Percentiles rank a stretch among this genome's conserved stretches.
These are phyloP conservation scores for Coleophoma cylindrospora DNA, from an alignment of 2,329 filamentous ascomycete species.

Conservation along the genomic window DNA sequence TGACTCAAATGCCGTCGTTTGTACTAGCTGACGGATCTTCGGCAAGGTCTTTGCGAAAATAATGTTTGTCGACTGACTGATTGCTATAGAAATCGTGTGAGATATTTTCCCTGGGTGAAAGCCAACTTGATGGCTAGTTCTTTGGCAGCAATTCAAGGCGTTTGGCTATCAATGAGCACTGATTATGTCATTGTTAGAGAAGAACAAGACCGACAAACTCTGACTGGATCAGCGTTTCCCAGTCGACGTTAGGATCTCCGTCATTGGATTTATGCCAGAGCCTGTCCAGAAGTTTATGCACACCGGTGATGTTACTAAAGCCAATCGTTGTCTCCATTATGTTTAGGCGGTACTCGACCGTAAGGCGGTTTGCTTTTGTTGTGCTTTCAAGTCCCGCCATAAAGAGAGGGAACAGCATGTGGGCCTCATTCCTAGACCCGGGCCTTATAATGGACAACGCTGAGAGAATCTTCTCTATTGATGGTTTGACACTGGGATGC, in stretches of 20 bases:
- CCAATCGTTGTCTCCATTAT: conserved; percentile 4
- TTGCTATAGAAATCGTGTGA: too few species aligned
- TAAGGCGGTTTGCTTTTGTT: conserved; percentile 1
- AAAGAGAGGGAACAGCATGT: conserved; percentile 3
- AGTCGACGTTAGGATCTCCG: neutral
- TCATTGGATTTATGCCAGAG: conserved; percentile 1
- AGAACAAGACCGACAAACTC: conserved; percentile 1
- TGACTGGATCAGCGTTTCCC: conserved; percentile 1
- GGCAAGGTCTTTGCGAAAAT: neutral
- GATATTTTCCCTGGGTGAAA: too few species aligned
- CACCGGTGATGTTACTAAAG: conserved; percentile 1
- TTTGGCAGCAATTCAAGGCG: too few species aligned
- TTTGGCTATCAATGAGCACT: too few species aligned
- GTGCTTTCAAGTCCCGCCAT: conserved; percentile 2
- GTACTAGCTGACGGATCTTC: neutral
- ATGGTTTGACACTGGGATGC: neutral
- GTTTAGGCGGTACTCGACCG: conserved; percentile 3
- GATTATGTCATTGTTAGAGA: neutral
- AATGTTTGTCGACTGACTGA: neutral
- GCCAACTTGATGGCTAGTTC: too few species aligned
- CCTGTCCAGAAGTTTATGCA: conserved; percentile 2
- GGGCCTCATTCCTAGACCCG: conserved; percentile 2
- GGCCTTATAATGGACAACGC: conserved; percentile 2
- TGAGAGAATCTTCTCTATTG: neutral
- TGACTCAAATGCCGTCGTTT: neutral